Percentiles rank a stretch among this genome's conserved stretches.
Conservation (phyloP, 2,329 filamentous ascomycete species). For the Hypoxylon sp. region DNA sequence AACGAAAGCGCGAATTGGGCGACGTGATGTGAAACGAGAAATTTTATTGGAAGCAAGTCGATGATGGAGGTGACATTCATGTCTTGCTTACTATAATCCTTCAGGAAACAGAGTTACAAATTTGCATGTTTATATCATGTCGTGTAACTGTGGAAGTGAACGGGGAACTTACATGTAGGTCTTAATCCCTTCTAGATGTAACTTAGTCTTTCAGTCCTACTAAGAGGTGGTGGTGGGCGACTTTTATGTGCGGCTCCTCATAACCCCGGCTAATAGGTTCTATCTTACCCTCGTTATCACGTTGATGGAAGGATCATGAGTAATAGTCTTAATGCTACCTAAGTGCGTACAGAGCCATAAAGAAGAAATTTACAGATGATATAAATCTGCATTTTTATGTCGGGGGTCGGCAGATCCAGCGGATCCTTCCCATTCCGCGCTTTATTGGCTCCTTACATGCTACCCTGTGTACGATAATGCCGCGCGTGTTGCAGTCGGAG, state of each 20-base stretch:
- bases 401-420: conserved; percentile 7
- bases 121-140: conserved; percentile 22
- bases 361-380: conserved; percentile 4
- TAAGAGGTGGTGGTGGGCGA: background rate
- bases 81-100: conserved; percentile 15
- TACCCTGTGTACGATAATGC: conserved; percentile 11
- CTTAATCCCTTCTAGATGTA: conserved; percentile 2
- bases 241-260: conserved; percentile 4
- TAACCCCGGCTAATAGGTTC: background rate
- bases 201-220: background rate
- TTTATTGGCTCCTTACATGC: conserved; percentile 17
- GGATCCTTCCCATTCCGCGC: conserved; percentile 16
- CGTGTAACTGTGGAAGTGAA: conserved; percentile 9
- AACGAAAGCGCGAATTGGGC: conserved; percentile 1
- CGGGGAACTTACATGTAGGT: conserved; percentile 7
- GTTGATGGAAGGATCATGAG: conserved; percentile 9
- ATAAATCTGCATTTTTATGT: conserved; percentile 3
- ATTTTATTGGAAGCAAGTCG: background rate
- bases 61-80: background rate
- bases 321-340: conserved; percentile 3
- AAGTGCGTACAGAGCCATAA: background rate
- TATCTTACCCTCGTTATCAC: conserved; percentile 5
- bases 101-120: background rate
- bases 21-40: conserved; percentile 4
- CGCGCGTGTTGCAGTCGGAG: conserved; percentile 16